phyloP scores from a whole-genome alignment of 257 asterid genomes.

The Solanum pennellii region DNA sequence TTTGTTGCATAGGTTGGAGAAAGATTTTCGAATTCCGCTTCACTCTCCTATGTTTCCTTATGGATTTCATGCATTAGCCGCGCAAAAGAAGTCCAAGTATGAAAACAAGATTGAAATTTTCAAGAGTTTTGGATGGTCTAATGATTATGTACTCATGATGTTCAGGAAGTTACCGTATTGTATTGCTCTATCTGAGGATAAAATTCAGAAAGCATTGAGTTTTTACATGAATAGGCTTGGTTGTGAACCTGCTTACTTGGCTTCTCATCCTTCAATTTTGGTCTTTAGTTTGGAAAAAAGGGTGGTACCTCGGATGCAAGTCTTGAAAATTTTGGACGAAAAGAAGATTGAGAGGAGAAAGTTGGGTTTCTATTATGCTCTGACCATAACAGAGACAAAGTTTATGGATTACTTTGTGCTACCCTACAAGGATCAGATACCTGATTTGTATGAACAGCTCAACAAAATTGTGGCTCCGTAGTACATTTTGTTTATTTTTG shows the following conservation, averaged over 20 bases:
- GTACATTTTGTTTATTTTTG: not conserved
- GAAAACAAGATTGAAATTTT: not conserved
- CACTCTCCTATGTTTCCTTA: not conserved
- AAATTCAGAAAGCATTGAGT: not conserved
- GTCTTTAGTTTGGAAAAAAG: constrained; percentile 5
- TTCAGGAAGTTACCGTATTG: not conserved
- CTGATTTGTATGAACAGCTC: not conserved
- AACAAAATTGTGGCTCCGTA: not conserved
- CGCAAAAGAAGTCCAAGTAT: not conserved
- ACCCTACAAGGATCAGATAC: constrained; percentile 6
- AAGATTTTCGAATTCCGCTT: not conserved
- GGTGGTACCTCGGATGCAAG: constrained; percentile 4
- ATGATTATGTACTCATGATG: not conserved
- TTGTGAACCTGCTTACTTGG: not conserved
- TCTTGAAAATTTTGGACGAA: constrained; percentile 5
- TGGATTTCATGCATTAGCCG: not conserved
- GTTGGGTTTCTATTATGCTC: not conserved
- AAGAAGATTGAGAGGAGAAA: not conserved
- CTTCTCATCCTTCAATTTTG: not conserved
- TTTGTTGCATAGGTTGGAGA: not conserved
- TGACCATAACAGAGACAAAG: not conserved
- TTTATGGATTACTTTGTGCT: not conserved
- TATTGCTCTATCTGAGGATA: not conserved
- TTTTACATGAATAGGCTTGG: not conserved
- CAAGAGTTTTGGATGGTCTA: not conserved